Evolutionary conservation across 768 basidiomycete genomes (phyloP), one percentile per base, ranked within the genome.

Genomic region (Basidioascus undulatus): DNA sequence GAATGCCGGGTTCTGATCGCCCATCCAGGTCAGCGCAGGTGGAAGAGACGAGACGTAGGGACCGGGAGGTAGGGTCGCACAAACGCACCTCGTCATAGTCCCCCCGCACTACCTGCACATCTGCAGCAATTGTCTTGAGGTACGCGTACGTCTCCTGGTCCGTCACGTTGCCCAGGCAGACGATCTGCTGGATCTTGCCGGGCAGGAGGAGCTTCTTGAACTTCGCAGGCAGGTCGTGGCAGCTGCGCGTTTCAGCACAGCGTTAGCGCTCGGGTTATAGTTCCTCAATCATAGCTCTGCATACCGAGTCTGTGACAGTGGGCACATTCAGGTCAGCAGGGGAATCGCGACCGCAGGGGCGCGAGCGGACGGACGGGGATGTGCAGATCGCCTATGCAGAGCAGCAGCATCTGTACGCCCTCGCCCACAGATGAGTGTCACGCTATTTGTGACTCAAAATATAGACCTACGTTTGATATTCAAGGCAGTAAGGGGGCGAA

Each of bases 111-210:
- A 84, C 76, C 48, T 80, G 69, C 6, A 96, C 80, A 53, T 94
- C 92, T 6, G 80, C 73, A 15, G 81, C 76, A n/a, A 98, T 79
- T 12, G 81, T 84, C 48, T 82, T 67, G 19, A 98, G 66, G 63
- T 92, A 96, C 50, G 94, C 92, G 59, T 79, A 86, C 6, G 92
- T 96, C 60, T 96, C 89, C 53, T 76, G 75, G 62, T 98, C 92
- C 58, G 83, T 87, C 19, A 94, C 76, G 56, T 96, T 96, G 35
- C 92, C 92, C 0, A 89, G 96, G 57, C 84, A 92, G 20, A 96
- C 65, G 44, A 96, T 92, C 58, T 96, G 89, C 47, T 87, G 82
- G 34, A 98, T 96, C 59, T 98, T 98, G 18, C 92, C 92, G 16
- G 80, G 80, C 5, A 71, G 70, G 3, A 98, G 66, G 1, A 96